Base-by-base conservation (phyloP, 768 basidiomycete species). In the Calocybe gangraenosa region DNA sequence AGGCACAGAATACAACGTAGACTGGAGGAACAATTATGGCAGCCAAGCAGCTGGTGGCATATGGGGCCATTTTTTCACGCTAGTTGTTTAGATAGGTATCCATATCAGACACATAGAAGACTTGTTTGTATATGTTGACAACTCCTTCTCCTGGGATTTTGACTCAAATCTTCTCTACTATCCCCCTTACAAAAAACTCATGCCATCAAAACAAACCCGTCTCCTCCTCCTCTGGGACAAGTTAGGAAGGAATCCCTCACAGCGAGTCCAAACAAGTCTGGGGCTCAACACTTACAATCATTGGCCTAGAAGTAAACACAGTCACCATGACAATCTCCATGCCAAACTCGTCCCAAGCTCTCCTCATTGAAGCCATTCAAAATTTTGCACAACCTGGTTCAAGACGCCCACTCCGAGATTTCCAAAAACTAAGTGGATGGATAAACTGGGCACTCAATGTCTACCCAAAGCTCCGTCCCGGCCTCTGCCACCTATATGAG, bases 381-480 rank as follows among this genome's bases (percentile, higher is more conserved):
- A n/a, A 44, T 0, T 58, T 59, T 39, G 39, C 42, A 3, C n/a
- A 35, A n/a, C 19, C 20, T 10, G n/a, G 18, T 3, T 7, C 9
- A 8, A 33, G 7, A 21, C 36, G 10, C 5, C 23, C 14, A 38
- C 51, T 1, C 7, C 35, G 47, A 9, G 40, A 46, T 17, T 20
- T 38, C 19, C 25, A 54, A 7, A 23, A 40, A 21, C 44, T 72
- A 1, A 60, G 59, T 0, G 71, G 73, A 0, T 66, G 60, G 50
- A 31, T 66, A 13, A 74, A 71, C 44, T 75, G 72, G 70, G 41
- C 53, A 0, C 52, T 72, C 22, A 71, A 72, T 41, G 64, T 67
- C 1, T 64, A 51, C 20, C 66, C 67, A 0, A 49, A 65, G 0
- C 46, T 67, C 0, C 49, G 54, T 0, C 69, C 68, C 0, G 56